These are phyloP conservation scores for Podospora fimiseda DNA, from an alignment of 495 filamentous ascomycete genomes.

Conservation along the genomic window DNA sequence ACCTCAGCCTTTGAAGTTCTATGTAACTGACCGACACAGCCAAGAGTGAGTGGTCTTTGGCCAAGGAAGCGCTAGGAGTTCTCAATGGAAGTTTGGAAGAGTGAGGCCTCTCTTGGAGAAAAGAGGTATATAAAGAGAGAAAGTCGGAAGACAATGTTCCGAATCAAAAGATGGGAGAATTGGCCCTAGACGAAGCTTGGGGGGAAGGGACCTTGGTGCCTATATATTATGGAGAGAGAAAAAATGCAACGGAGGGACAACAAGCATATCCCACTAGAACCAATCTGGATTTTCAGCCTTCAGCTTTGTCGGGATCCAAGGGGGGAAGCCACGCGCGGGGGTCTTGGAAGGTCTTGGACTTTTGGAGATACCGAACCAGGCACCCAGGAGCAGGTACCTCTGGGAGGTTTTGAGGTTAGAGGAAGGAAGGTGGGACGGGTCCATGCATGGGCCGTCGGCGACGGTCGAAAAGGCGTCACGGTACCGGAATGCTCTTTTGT, in stretches of 20 bases:
- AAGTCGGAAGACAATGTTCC: conserved; percentile 1
- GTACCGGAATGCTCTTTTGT: background rate
- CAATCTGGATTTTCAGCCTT: conserved; percentile 17
- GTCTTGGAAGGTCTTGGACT: background rate
- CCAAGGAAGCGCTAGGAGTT: background rate
- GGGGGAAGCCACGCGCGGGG: background rate
- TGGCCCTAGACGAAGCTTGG: no score
- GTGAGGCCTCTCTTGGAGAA: background rate
- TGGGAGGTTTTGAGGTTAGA: no score
- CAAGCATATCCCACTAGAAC: conserved; percentile 12
- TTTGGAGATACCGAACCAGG: background rate
- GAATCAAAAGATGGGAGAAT: no score
- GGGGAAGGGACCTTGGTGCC: background rate
- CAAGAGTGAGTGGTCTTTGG: background rate
- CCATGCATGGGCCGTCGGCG: background rate
- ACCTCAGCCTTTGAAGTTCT: background rate
- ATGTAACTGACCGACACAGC: background rate
- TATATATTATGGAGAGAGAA: conserved; percentile 6
- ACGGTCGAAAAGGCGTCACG: no score
- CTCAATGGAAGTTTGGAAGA: background rate
- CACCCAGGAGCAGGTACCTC: background rate
- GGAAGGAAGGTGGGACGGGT: background rate
- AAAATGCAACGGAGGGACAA: background rate
- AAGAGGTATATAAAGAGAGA: background rate
- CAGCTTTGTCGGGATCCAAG: background rate